Evolutionary conservation across 129 eudicot species (phyloP), one percentile per base, ranked within the genome.

Genomic region (Lactuca sativa): DNA sequence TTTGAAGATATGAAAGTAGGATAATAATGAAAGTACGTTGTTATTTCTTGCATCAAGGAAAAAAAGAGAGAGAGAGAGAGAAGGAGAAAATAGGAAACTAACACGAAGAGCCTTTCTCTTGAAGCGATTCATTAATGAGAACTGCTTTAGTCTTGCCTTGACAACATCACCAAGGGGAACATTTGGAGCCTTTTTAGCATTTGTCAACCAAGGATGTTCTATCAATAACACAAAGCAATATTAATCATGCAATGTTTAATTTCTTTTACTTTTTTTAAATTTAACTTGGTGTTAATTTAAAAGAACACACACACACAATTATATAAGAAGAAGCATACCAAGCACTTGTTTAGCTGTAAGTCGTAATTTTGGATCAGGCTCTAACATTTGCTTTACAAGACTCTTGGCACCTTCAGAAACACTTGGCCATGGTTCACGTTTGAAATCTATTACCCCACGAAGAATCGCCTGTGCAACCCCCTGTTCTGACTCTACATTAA

Each of bases 381-480:
- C 91, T 67, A 88, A 76, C 96, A 88, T 88, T 71, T 85, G 96
- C 15, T 77, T 73, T 52, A 88, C 91, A 72, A 88, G 84, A 84
- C 83, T 79, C 81, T 88, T 85, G 25, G 96, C 96, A 83, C 84
- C 71, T 64, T 88, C 96, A 62, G 96, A 88, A 64, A 88, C 79
- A 69, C 86, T 88, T 48, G 96, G 96, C 96, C 96, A 88, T 59
- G 96, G 96, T 78, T 88, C 96, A 15, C 96, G 81, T 33, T 88
- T 87, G 66, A 88, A 88, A 76, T 85, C 96, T 61, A 88, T 85
- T 67, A 65, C 52, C 66, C 96, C 96, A 51, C 91, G 89, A 58
- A 88, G 74, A 78, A 88, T 88, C 79, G 96, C 96, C 73, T 88
- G 96, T 59, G 96, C 96, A 64, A 88, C 96, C 61, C 96, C 96